Conservation (phyloP, 1,284 basidiomycete genomes). For the Fomitopsis schrenkii region DNA sequence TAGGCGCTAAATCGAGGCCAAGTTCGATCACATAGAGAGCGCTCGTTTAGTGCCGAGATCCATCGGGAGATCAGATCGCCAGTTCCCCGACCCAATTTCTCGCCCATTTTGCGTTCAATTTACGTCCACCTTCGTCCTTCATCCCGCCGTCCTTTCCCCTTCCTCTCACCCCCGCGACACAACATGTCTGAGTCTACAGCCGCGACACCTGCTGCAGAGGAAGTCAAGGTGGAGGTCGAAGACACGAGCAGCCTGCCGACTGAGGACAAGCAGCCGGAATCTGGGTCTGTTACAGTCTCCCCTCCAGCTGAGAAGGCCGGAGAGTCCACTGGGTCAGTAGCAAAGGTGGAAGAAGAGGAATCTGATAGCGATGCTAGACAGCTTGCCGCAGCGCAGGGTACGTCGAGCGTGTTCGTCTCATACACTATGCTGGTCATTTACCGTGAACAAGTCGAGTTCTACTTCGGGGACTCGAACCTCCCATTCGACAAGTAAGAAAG, state of each 20-base stretch:
- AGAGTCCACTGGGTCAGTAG: neutral
- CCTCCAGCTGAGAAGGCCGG: neutral
- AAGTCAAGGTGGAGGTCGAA: constrained; percentile 6
- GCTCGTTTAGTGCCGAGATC: neutral
- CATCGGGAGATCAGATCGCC: neutral
- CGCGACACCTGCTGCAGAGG: constrained; percentile 3
- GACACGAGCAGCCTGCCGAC: constrained; percentile 7
- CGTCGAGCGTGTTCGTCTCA: constrained; percentile 13
- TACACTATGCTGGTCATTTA: neutral
- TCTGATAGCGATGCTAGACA: constrained; percentile 30
- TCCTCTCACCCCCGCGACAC: neutral
- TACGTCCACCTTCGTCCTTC: neutral
- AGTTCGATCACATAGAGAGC: neutral
- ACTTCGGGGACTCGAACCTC: constrained; percentile 95
- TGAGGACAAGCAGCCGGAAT: constrained; percentile 4
- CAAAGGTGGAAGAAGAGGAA: constrained; percentile 3
- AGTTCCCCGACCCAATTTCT: neutral
- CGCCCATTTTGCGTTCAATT: neutral
- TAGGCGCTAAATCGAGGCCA: neutral
- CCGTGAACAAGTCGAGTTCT: constrained; percentile 80
- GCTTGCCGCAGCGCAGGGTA: constrained; percentile 46
- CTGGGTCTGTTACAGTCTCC: neutral
- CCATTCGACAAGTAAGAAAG: constrained; percentile 83
- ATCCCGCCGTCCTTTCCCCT: neutral
- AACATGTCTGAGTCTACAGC: neutral